Base-by-base conservation (phyloP, 345 rosid species). In the Carallia pectinifolia region DNA sequence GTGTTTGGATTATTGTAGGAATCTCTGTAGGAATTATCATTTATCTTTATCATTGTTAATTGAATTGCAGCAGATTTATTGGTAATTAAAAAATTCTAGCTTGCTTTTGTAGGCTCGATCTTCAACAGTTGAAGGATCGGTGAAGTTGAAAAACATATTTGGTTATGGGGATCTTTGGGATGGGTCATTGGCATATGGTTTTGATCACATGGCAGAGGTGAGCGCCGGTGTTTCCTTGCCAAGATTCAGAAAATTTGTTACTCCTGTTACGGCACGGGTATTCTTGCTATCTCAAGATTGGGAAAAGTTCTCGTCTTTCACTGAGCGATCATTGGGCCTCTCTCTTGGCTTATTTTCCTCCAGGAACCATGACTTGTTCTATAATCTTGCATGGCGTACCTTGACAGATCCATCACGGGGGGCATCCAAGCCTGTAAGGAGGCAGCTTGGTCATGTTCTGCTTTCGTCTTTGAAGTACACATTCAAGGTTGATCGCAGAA, bases 91-190 rank as follows among this genome's bases (percentile, higher is more conserved):
- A 71, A 68, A 44, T 27, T 8, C n/a, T 71, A 53, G 38, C 65
- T 39, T 81, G 65, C 40, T 83, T 62, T 71, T 83, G 79, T 83
- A 95, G 98, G 88, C 91, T 73, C 84, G 84, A 71, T 88, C 97
- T 76, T 90, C 93, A 27, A 84, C 94, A 12, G 70, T 86, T 44
- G 99, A 95, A 86, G 99, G 90, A 74, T 76, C 89, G 12, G 65
- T 92, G 53, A 92, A 87, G 79, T 86, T 85, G 74, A 95, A 89
- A 80, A 95, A 95, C 71, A 60, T 89, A 69, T 85, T 90, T 76
- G 99, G 99, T 18, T 86, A 82, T 80, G 97, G 98, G 63, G 99
- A 95, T 85, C 80, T 88, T 31, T 95, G 99, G 99, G 98, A 95
- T 64, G 87, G 90, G 53, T 84, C 94, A 67, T 53, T 95, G 73